Conservation (phyloP, 2,329 filamentous ascomycete species). For the Fusarium begoniae region DNA sequence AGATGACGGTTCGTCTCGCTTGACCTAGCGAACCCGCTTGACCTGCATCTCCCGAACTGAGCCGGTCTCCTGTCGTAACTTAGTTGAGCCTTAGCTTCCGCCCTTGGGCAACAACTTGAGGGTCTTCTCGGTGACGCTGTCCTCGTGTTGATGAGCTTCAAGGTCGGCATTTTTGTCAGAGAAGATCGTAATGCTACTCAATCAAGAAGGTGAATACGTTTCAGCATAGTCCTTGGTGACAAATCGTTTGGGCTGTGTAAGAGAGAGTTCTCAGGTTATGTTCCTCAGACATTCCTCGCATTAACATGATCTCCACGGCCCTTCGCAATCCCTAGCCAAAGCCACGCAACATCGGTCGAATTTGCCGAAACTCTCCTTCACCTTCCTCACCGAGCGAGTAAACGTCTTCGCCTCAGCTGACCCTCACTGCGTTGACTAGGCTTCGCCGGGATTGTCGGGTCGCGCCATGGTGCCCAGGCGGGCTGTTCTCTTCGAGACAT, state of each 20-base stretch:
- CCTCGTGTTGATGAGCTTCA: not conserved
- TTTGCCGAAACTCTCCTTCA: conserved; percentile 12
- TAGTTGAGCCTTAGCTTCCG: conserved; percentile 28
- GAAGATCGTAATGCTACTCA: not conserved
- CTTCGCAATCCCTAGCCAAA: conserved; percentile 9
- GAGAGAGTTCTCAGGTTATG: not conserved
- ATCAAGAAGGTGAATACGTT: not conserved
- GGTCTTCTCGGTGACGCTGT: not conserved
- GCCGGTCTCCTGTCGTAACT: conserved; percentile 20
- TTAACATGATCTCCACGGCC: conserved; percentile 7
- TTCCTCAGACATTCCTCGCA: not conserved
- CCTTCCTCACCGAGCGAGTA: conserved; percentile 10
- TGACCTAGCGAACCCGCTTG: conserved; percentile 29
- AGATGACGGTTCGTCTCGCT: conserved; percentile 28
- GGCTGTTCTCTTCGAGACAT: not conserved
- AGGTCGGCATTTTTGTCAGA: not conserved
- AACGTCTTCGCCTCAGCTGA: conserved; percentile 40
- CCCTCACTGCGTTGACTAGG: conserved; percentile 15
- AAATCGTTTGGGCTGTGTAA: not conserved
- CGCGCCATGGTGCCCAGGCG: not conserved
- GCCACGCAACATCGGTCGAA: conserved; percentile 5
- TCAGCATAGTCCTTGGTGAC: not conserved
- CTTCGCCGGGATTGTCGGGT: conserved; percentile 15
- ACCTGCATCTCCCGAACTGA: conserved; percentile 35
- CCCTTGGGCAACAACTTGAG: conserved; percentile 32